These are phyloP conservation scores for Neurospora sp. DNA, from an alignment of 495 filamentous ascomycete species.

Conservation along the genomic window DNA sequence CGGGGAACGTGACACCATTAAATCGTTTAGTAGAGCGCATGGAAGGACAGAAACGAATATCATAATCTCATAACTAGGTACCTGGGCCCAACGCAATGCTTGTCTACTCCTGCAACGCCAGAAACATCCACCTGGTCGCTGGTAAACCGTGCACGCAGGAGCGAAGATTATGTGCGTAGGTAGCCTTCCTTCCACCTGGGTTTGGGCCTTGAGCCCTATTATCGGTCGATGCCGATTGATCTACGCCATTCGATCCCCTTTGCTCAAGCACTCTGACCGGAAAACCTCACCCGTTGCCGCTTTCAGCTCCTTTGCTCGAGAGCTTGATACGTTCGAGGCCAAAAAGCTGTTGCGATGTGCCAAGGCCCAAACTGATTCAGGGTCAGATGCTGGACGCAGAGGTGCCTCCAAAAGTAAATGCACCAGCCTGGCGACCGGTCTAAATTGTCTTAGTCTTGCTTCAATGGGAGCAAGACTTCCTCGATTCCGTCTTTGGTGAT, in stretches of 20 bases:
- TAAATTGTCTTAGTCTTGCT: conserved; percentile 54
- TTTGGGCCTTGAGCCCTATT: background rate
- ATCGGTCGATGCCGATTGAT: background rate
- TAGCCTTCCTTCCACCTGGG: background rate
- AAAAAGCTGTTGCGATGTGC: background rate
- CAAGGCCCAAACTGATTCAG: background rate
- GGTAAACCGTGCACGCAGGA: background rate
- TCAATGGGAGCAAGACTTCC: conserved; percentile 73
- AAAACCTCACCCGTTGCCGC: background rate
- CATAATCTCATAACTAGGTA: background rate
- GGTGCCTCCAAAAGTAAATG: background rate
- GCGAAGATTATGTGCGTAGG: background rate
- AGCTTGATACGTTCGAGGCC: background rate
- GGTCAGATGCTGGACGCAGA: background rate
- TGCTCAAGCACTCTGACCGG: background rate
- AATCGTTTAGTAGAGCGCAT: background rate
- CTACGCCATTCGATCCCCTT: background rate
- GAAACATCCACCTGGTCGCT: background rate
- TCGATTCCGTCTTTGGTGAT: conserved; percentile 81
- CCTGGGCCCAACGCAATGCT: background rate
- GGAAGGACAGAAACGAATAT: background rate
- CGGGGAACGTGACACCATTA: background rate
- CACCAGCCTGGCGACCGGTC: background rate
- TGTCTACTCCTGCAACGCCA: background rate
- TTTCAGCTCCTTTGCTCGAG: background rate